These are phyloP conservation scores for Pichia sp. DNA, from an alignment of 1,139 yeast genomes.

Conservation along the genomic window DNA sequence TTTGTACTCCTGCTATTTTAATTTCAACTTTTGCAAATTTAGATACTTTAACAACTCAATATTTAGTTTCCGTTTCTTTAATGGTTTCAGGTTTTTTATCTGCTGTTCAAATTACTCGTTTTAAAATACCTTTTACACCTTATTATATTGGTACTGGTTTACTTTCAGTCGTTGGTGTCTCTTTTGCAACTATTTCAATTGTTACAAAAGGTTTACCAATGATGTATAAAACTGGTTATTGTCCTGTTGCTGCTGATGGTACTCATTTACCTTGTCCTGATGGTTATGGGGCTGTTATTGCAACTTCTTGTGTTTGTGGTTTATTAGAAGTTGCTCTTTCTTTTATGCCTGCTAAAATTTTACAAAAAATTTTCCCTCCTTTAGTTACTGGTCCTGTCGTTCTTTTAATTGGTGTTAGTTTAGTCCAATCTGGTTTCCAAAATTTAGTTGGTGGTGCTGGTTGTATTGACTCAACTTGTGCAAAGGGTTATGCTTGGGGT, in stretches of 20 bases:
- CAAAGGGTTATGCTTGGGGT: constrained; percentile 66
- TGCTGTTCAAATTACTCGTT: constrained; percentile 70
- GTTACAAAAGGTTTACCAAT: constrained; percentile 69
- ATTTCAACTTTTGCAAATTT: constrained; percentile 60
- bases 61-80: constrained; percentile 71
- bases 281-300: constrained; percentile 83
- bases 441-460: constrained; percentile 91
- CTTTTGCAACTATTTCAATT: constrained; percentile 81
- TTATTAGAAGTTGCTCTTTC: constrained; percentile 65
- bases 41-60: constrained; percentile 45
- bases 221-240: constrained; percentile 69
- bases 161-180: constrained; percentile 82
- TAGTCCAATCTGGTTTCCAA: constrained; percentile 64
- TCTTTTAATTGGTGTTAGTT: constrained; percentile 65
- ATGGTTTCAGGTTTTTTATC: constrained; percentile 74
- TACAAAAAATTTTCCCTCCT: constrained; percentile 78
- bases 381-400: constrained; percentile 92
- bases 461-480: constrained; percentile 41
- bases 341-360: constrained; percentile 63
- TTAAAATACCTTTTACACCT: constrained; percentile 65
- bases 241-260: constrained; percentile 58
- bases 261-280: constrained; percentile 74
- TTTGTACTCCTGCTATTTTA: constrained; percentile 78
- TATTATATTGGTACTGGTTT: constrained; percentile 83
- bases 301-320: constrained; percentile 72